phyloP scores from a whole-genome alignment of 2,329 filamentous ascomycete species.

The Venturia aucupariae region DNA sequence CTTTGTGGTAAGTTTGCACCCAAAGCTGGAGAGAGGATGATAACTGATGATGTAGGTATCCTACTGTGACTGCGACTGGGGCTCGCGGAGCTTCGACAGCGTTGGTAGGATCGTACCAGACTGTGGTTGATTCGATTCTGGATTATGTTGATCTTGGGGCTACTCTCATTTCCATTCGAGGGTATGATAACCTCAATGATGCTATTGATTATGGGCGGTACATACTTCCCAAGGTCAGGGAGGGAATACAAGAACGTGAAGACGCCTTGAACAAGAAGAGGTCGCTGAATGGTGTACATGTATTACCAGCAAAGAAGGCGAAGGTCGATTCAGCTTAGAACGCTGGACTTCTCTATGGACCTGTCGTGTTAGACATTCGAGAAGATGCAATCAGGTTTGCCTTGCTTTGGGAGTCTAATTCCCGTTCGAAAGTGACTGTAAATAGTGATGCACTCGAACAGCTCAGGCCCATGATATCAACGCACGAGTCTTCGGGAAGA shows the following conservation, averaged over 20 bases:
- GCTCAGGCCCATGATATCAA: too few species aligned
- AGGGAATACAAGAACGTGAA: constrained; percentile 24
- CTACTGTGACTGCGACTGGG: constrained; percentile 52
- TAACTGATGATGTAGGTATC: constrained; percentile 30
- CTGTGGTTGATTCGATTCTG: constrained; percentile 44
- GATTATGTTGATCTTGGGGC: constrained; percentile 50
- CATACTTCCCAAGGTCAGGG: constrained; percentile 43
- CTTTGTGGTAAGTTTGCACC: constrained; percentile 38
- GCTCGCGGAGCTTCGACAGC: constrained; percentile 51
- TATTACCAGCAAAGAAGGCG: background rate
- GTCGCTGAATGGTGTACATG: background rate
- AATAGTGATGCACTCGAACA: too few species aligned
- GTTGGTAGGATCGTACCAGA: constrained; percentile 46
- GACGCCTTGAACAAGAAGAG: background rate
- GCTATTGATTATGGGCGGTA: constrained; percentile 51
- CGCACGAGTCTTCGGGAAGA: too few species aligned
- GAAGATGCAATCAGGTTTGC: too few species aligned
- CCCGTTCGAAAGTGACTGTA: too few species aligned
- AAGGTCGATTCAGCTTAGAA: background rate
- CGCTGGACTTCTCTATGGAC: background rate
- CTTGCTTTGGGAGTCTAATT: too few species aligned
- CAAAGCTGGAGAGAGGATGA: too few species aligned
- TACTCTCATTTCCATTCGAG: constrained; percentile 50
- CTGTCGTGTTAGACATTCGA: too few species aligned
- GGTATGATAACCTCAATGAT: constrained; percentile 53